Evolutionary conservation across 257 asterid genomes (phyloP).

Genomic region (Rehmannia glutinosa): DNA sequence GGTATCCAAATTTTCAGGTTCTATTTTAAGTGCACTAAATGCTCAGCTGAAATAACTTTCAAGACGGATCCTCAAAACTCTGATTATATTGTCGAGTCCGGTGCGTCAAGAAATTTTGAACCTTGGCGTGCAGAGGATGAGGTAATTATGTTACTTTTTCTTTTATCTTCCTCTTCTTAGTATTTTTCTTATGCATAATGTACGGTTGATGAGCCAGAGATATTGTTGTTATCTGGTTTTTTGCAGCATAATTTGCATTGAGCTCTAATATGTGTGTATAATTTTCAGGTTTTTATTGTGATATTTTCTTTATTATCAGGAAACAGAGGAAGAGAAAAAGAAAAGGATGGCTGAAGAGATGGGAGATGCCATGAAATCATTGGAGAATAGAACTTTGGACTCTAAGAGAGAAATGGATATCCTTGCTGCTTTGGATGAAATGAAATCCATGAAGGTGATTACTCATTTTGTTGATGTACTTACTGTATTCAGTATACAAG

Average conservation of each 20-base stretch:
- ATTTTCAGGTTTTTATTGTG: too few species aligned
- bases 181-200: not conserved
- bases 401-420: slow-evolving; percentile 93
- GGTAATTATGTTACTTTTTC: slow-evolving; percentile 29
- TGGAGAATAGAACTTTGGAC: slow-evolving; percentile 85
- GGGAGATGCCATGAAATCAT: slow-evolving; percentile 97
- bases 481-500: not conserved
- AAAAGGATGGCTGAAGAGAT: slow-evolving; percentile 76
- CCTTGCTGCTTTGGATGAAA: slow-evolving; percentile 84
- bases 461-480: not conserved
- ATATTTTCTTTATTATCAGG: slow-evolving; percentile 29
- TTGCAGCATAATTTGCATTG: too few species aligned
- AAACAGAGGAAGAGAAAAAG: slow-evolving; percentile 48
- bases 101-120: slow-evolving; percentile 77
- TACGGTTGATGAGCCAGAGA: not conserved
- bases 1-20: slow-evolving; percentile 84
- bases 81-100: slow-evolving; percentile 80
- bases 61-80: slow-evolving; percentile 95
- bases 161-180: not conserved
- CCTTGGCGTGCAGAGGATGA: slow-evolving; percentile 94
- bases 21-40: slow-evolving; percentile 82
- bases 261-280: not conserved
- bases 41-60: slow-evolving; percentile 80
- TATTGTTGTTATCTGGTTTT: not conserved
- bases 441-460: slow-evolving; percentile 89